Conservation (phyloP, 352 stramenopile genomes). For the Phytophthora idaei region DNA sequence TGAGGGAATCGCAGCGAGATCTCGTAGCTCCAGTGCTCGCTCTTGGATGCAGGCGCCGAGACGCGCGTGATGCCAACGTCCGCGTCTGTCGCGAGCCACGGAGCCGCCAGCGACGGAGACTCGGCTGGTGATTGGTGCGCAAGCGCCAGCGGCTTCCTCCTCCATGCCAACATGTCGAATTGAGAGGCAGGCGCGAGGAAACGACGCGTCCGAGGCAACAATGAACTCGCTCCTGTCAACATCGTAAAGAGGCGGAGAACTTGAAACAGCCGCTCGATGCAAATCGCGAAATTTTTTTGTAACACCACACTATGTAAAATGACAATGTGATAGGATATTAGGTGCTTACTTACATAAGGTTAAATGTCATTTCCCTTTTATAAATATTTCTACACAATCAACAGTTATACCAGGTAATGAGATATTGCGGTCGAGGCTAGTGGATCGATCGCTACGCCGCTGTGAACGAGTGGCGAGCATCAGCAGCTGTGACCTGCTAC, state of each 20-base stretch:
- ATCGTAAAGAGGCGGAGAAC: conserved; percentile 22
- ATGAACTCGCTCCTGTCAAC: conserved; percentile 11
- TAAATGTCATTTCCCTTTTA: too few species aligned
- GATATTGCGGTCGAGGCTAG: neutral
- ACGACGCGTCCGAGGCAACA: conserved; percentile 7
- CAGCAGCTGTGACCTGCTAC: too few species aligned
- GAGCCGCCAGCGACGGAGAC: neutral
- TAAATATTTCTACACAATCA: neutral
- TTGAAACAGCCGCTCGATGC: neutral
- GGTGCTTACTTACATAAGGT: neutral
- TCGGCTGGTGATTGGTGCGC: neutral
- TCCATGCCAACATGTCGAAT: conserved; percentile 27
- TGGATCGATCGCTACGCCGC: neutral
- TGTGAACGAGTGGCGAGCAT: neutral
- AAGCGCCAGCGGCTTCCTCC: conserved; percentile 7
- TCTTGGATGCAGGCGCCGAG: conserved; percentile 11
- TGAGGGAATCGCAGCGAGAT: conserved; percentile 62
- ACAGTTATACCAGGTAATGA: neutral
- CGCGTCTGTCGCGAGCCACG: conserved; percentile 50
- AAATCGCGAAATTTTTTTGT: conserved; percentile 16
- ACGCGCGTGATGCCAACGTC: conserved; percentile 61
- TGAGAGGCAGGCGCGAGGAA: conserved; percentile 3
- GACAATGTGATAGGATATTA: neutral
- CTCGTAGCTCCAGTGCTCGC: conserved; percentile 48
- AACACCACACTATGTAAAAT: neutral